Evolutionary conservation across 352 stramenopile genomes (phyloP).

Genomic region (Aphanomyces invadans): DNA sequence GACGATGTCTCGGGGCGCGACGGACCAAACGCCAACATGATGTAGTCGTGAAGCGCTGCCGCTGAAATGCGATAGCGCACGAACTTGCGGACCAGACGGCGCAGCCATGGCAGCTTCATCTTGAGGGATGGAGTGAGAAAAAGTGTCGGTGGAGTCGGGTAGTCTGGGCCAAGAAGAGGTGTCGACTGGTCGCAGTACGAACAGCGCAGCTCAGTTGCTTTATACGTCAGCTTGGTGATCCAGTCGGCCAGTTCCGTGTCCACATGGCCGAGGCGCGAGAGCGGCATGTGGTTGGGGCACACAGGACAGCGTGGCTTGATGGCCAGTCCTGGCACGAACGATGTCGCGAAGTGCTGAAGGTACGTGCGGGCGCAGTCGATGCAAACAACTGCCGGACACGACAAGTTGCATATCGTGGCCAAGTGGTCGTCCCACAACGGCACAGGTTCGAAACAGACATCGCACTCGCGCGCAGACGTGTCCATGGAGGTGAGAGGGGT

Average conservation of each 20-base stretch:
- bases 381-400: not conserved
- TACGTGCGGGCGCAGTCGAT: conserved; percentile 2
- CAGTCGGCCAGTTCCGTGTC: not conserved
- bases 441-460: conserved; percentile 16
- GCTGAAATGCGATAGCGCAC: not conserved
- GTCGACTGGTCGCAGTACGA: conserved; percentile 9
- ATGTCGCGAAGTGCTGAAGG: not conserved
- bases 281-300: not conserved
- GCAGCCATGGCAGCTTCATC: conserved; percentile 13
- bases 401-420: not conserved
- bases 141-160: not conserved
- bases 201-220: conserved; percentile 12
- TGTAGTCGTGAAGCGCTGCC: conserved; percentile 9
- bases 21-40: not conserved
- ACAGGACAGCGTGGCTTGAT: conserved; percentile 1
- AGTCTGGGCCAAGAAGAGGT: not conserved
- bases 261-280: not conserved
- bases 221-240: not conserved
- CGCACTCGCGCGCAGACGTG: not conserved
- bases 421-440: not conserved
- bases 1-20: not conserved
- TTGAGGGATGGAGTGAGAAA: not conserved
- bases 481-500: conserved; percentile 15
- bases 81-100: conserved; percentile 8
- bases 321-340: not conserved